Base-by-base conservation (phyloP, 169 alveolate species). In the Theileria parva region DNA sequence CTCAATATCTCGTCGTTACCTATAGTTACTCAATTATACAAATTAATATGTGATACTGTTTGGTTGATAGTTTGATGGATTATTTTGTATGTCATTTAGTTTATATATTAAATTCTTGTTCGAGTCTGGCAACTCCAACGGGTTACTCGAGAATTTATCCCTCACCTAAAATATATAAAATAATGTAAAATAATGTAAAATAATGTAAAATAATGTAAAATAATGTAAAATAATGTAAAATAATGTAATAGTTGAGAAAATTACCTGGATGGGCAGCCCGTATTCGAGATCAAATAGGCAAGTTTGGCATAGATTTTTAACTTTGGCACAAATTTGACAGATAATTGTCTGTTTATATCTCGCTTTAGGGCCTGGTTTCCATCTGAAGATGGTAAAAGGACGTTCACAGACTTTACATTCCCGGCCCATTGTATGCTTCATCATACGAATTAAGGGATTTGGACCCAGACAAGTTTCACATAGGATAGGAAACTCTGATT, bases 381-480 rank as follows among this genome's bases (percentile, higher is more conserved):
- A 98, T 83, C 99, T 92, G 91, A 98, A 98, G 44, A 94, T 95
- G 7, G 99, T 98, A 92, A 95, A 98, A 0, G 99, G 99, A 78
- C 99, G 89, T 28, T 95, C 93, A 79, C 99, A 98, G 4, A 98
- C 95, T 86, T 96, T 96, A 81, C 99, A 98, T 76, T 97, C 98
- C 67, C 94, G 93, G 65, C 97, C 99, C 87, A 93, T 95, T 57
- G 93, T 93, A 68, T 96, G 96, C 86, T 97, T 96, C 78, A 94
- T 93, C 99, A 98, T 96, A 85, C 99, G 90, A 9, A 98, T 94
- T 77, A 94, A 97, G 39, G 99, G 99, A 87, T 96, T 97, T 48
- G 96, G 98, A 11, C 99, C 99, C 34, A 98, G 93, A 79, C 99
- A 98, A 13, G 95, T 95, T 85, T 97, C 98, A 77, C 99, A 98